Evolutionary conservation across 2,329 filamentous ascomycete species (phyloP), one percentile per base, ranked within the genome.

Genomic region (Penicillium sp.): DNA sequence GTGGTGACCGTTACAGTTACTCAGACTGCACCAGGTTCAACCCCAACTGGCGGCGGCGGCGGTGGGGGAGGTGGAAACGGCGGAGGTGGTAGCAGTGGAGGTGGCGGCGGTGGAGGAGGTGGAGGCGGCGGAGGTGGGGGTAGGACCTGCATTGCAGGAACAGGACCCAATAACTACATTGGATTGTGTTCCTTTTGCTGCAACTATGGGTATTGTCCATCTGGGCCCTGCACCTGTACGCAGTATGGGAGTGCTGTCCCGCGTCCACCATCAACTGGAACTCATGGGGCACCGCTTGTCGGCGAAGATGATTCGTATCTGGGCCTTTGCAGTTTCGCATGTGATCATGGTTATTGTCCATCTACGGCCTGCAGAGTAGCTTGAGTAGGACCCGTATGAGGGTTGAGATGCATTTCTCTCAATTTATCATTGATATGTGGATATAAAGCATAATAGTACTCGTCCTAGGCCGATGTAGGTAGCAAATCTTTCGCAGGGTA

Each of bases 291-390:
- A 1, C 67, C 69, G n/a, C 60, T 68, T 8, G 8, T 55, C 2
- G 58, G 60, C 0, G 62, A 69, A 43, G 68, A 69, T 38, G 70
- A 73, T 4, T 67, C 70, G 1, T 82, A 81, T 59, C 60, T 73
- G 40, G 79, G 78, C 0, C 71, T 82, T 17, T 82, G 80, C 61
- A 79, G 74, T 56, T 82, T 73, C 59, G 71, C 77, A 13, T 81
- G 79, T 46, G 76, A 74, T 58, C 76, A 80, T 62, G 79, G 78
- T 0, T 81, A 81, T 58, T 81, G 78, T 50, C 79, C 79, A 0
- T 48, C 64, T 6, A 71, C 69, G 2, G 67, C 67, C 0, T 70
- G 67, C 27, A 61, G 42, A 13, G 51, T 33, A 1, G 27, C 21
- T 6, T 63, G 40, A 49, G 10, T 23, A 21, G 3, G 6, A 10